Conservation (phyloP, 768 basidiomycete species). For the Pleurotus tuoliensis region DNA sequence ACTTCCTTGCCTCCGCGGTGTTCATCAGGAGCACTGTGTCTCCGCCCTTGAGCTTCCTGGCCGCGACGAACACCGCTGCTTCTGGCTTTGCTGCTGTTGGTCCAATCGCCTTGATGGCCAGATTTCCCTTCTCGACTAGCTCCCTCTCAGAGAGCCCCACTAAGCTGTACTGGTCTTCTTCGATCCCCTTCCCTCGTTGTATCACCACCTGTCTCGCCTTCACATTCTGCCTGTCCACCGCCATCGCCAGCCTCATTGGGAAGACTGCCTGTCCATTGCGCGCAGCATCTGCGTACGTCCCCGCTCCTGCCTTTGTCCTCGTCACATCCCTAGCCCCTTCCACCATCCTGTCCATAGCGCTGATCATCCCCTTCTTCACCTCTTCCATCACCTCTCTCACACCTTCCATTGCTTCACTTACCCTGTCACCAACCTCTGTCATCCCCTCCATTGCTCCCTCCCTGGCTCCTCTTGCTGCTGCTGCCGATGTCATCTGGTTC, state of each 20-base stretch:
- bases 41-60: constrained; percentile 9
- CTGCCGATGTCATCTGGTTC: too few species aligned
- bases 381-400: too few species aligned
- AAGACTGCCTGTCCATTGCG: background rate
- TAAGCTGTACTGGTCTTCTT: background rate
- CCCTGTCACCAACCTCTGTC: too few species aligned
- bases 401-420: too few species aligned
- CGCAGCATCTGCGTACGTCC: background rate
- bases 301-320: background rate
- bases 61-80: constrained; percentile 12
- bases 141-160: background rate
- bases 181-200: background rate
- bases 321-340: too few species aligned
- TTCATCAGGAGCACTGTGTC: constrained; percentile 13
- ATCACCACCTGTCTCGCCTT: background rate
- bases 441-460: too few species aligned
- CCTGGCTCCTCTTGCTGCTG: too few species aligned
- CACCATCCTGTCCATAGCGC: background rate
- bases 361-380: background rate
- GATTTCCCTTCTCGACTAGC: constrained; percentile 6
- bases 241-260: background rate
- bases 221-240: background rate
- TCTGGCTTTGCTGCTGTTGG: background rate
- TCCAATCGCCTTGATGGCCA: constrained; percentile 1
- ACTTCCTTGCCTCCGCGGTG: constrained; percentile 9